Conservation (phyloP, 108 stramenopile species). For the Seminavis robusta region DNA sequence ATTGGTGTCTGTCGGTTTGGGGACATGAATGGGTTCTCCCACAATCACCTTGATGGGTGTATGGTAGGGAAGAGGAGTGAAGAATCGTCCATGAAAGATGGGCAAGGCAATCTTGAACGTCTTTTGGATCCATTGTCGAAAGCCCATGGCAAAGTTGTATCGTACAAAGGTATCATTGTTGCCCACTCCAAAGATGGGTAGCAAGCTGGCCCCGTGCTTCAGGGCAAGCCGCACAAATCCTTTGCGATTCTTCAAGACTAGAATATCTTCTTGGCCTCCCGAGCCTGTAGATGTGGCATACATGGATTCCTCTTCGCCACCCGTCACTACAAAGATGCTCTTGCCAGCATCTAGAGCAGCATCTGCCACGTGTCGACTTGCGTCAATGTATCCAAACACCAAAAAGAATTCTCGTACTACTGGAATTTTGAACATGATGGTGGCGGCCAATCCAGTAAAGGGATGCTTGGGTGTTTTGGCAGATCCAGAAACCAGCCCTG, state of each 20-base stretch:
- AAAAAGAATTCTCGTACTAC: slow-evolving; percentile 49
- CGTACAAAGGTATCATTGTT: slow-evolving; percentile 29
- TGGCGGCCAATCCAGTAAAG: slow-evolving; percentile 28
- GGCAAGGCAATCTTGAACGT: slow-evolving; percentile 42
- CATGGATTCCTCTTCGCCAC: slow-evolving; percentile 43
- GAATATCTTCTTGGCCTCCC: slow-evolving; percentile 25
- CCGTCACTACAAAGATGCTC: slow-evolving; percentile 28
- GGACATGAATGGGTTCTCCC: slow-evolving; percentile 39
- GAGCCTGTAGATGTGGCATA: too few relatives aligned
- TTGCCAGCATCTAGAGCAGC: slow-evolving; percentile 10
- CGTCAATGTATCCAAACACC: slow-evolving; percentile 35
- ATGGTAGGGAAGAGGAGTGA: slow-evolving; percentile 40
- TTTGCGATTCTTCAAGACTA: slow-evolving; percentile 35
- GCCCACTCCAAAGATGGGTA: slow-evolving; percentile 38
- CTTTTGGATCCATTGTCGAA: slow-evolving; percentile 46
- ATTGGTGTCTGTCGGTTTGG: slow-evolving; percentile 23
- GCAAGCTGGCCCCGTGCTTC: slow-evolving; percentile 23
- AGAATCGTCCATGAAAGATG: slow-evolving; percentile 35
- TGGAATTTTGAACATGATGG: slow-evolving; percentile 37
- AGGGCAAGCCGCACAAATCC: slow-evolving; percentile 41
- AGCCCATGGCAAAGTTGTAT: slow-evolving; percentile 5
- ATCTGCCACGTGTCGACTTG: slow-evolving; percentile 24
- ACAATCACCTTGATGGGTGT: slow-evolving; percentile 32
- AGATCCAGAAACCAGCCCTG: slow-evolving; percentile 26
- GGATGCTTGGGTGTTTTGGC: too few relatives aligned